These are phyloP conservation scores for Calamus simplicifolius DNA, from an alignment of 176 grass and related monocot genomes.

Conservation along the genomic window DNA sequence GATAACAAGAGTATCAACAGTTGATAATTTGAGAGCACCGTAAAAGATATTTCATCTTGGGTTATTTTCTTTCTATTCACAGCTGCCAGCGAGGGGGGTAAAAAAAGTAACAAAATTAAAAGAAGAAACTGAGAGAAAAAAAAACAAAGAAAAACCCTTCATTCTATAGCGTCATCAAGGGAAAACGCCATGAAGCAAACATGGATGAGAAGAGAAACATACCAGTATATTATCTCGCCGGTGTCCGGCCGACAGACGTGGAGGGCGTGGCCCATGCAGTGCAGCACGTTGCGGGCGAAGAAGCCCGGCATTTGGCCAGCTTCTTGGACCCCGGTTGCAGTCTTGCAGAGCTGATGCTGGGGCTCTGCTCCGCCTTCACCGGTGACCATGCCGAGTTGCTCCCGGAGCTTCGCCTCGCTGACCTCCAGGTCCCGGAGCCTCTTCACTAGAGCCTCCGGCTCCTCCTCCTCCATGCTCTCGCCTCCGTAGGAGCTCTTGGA, in stretches of 20 bases:
- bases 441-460: constrained; percentile 5
- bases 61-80: too few relatives aligned
- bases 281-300: constrained; percentile 1
- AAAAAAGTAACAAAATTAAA: too few relatives aligned
- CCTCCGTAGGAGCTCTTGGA: too few relatives aligned
- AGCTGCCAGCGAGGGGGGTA: too few relatives aligned
- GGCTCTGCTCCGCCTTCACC: not conserved
- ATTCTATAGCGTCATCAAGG: too few relatives aligned
- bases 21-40: too few relatives aligned
- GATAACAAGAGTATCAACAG: too few relatives aligned
- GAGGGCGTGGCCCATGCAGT: constrained; percentile 12
- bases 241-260: constrained; percentile 7
- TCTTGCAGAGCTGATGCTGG: not conserved
- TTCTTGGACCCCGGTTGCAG: not conserved
- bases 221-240: constrained; percentile 19
- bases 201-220: not conserved
- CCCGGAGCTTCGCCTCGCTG: not conserved
- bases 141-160: too few relatives aligned
- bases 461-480: not conserved
- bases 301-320: not conserved
- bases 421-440: constrained; percentile 4
- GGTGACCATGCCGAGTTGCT: not conserved
- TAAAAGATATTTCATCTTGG: too few relatives aligned
- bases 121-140: too few relatives aligned
- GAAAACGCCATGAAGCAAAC: too few relatives aligned